Evolutionary conservation across 2,329 filamentous ascomycete species (phyloP).

Genomic region (Aspergillus ochraceoroseus): DNA sequence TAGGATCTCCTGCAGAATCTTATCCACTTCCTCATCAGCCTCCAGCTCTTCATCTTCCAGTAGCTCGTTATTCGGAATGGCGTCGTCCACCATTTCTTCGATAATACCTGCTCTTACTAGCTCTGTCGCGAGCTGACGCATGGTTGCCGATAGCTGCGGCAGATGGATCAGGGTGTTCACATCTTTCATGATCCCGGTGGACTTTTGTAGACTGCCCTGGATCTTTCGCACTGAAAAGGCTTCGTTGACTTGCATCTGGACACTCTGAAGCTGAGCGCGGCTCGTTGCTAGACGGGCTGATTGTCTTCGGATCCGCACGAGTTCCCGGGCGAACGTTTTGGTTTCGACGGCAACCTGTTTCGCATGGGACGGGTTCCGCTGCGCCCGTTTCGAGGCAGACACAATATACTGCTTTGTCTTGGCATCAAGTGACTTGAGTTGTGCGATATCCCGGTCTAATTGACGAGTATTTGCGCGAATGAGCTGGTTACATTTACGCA

Average conservation of each 20-base stretch:
- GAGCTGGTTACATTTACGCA: conserved; percentile 89
- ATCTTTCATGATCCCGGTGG: conserved; percentile 93
- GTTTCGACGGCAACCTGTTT: conserved; percentile 76
- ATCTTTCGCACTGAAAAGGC: conserved; percentile 95
- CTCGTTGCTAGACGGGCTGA: conserved; percentile 70
- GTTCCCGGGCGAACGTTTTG: conserved; percentile 80
- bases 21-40: conserved; percentile 82
- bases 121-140: conserved; percentile 81
- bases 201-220: conserved; percentile 80
- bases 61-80: conserved; percentile 67
- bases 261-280: conserved; percentile 85
- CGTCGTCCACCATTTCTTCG: conserved; percentile 93
- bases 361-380: conserved; percentile 71
- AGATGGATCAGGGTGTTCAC: conserved; percentile 80
- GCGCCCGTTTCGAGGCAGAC: conserved; percentile 72
- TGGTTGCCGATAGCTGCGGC: conserved; percentile 81
- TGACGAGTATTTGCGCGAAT: conserved; percentile 88
- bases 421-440: conserved; percentile 70
- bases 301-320: conserved; percentile 76
- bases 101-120: conserved; percentile 93
- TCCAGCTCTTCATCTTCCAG: conserved; percentile 68
- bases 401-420: conserved; percentile 84
- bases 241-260: conserved; percentile 97
- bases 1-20: conserved; percentile 84
- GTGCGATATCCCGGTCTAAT: conserved; percentile 83